Base-by-base conservation (phyloP, 805 yeast species). In the Yarrowia keelungensis region DNA sequence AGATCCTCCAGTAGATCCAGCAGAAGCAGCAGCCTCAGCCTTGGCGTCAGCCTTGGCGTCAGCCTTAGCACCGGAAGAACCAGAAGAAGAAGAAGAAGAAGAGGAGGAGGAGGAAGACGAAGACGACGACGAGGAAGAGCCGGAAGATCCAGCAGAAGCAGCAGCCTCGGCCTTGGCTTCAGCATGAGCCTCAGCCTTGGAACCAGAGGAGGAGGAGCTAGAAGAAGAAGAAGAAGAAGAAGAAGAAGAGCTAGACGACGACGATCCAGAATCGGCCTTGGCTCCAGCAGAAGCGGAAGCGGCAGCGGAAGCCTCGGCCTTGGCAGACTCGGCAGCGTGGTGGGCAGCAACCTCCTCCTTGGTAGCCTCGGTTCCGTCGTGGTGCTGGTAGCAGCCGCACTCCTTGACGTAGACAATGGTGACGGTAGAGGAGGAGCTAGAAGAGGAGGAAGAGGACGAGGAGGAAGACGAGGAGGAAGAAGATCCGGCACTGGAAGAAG, bases 341-440 rank as follows among this genome's bases (percentile, higher is more conserved):
- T 46, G 35, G n/a, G 35, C 35, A 19, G 15, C 15, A 16, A 46
- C 50, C 50, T 46, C 50, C 50, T 46, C 50, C 2, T 10, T 32
- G 50, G 50, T 46, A 11, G 50, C 50, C 7, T 11, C 32, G 12
- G 50, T 5, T 14, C 50, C 50, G 35, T 46, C 32, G 15, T 46
- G 5, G 50, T 46, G 50, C 50, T 46, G 19, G 50, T 46, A 46
- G 50, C 50, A 46, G 32, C 50, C 32, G n/a, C 50, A 46, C 35
- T 46, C 50, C 8, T 46, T 5, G 50, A 46, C 50, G 50, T 22
- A 46, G 35, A 46, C 50, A 10, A 46, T 46, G 35, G 50, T 46
- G 50, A 12, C 32, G 26, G 47, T 8, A 16, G 47, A 16, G 11
- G 47, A 16, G 11, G 22, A n/a, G 47, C 22, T n/a, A 11, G 47